Evolutionary conservation across 2,329 filamentous ascomycete species (phyloP).

Genomic region (Claviceps sp.): DNA sequence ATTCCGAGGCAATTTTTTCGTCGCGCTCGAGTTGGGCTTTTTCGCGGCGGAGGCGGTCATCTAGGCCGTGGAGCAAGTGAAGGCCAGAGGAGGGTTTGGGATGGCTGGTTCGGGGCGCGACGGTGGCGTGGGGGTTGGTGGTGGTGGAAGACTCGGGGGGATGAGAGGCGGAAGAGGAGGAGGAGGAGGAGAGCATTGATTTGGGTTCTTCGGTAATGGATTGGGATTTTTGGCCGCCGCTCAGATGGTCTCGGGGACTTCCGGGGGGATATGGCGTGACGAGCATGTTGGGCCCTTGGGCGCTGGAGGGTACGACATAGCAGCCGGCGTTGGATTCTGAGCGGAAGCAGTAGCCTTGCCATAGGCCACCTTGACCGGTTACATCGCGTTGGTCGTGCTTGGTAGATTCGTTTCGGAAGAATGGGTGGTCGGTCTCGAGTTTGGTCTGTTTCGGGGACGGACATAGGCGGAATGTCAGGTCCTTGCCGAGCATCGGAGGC

Average conservation of each 20-base stretch:
- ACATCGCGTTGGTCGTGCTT: conserved; percentile 39
- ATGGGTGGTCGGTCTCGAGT: conserved; percentile 64
- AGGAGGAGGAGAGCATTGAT: conserved; percentile 14
- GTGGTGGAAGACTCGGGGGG: conserved; percentile 3
- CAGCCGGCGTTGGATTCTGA: conserved; percentile 22
- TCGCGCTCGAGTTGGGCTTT: conserved; percentile 36
- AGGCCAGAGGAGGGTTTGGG: conserved; percentile 23
- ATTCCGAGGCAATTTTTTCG: conserved; percentile 50
- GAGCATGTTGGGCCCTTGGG: conserved; percentile 35
- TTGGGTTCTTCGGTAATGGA: conserved; percentile 28
- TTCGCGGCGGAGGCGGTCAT: conserved; percentile 36
- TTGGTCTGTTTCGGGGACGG: conserved; percentile 72
- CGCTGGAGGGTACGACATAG: conserved; percentile 27
- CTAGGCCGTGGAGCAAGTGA: conserved; percentile 37
- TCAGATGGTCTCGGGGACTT: conserved; percentile 24
- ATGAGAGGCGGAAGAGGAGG: conserved; percentile 12
- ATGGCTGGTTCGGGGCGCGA: conserved; percentile 15
- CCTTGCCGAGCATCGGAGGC: conserved; percentile 78
- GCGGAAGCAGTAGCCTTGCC: conserved; percentile 58
- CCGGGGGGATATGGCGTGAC: conserved; percentile 32
- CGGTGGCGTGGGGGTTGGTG: conserved; percentile 10
- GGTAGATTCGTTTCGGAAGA: conserved; percentile 29
- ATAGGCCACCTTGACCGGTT: conserved; percentile 52
- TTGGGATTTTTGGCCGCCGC: conserved; percentile 26
- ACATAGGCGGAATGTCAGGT: conserved; percentile 70